These are phyloP conservation scores for Solanum paucissectum DNA, from an alignment of 257 asterid species.

Conservation along the genomic window DNA sequence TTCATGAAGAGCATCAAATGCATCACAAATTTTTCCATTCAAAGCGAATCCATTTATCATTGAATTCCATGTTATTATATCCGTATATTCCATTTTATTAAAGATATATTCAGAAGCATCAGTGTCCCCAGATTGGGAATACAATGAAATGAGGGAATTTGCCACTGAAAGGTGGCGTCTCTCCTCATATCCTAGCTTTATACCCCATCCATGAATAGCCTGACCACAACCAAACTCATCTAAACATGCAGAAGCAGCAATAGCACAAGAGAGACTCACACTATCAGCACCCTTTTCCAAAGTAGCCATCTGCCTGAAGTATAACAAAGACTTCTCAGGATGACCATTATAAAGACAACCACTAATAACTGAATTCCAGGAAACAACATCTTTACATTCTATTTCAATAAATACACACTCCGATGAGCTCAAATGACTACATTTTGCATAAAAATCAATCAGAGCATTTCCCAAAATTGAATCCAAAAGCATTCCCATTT, in stretches of 20 bases:
- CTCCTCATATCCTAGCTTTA: constrained; percentile 33
- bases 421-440: constrained; percentile 39
- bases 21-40: constrained; percentile 23
- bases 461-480: constrained; percentile 34
- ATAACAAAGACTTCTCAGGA: constrained; percentile 33
- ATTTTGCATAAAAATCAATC: constrained; percentile 50
- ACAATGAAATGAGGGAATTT: constrained; percentile 60
- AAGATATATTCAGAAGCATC: constrained; percentile 33
- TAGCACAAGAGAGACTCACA: constrained; percentile 49
- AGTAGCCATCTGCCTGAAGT: constrained; percentile 31
- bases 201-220: constrained; percentile 37
- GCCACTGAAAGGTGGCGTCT: constrained; percentile 28
- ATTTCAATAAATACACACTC: constrained; percentile 27
- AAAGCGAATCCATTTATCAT: constrained; percentile 43
- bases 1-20: constrained; percentile 26
- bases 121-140: constrained; percentile 24
- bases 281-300: constrained; percentile 23
- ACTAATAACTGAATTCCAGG: constrained; percentile 55
- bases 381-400: constrained; percentile 29
- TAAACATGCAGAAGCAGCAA: constrained; percentile 41
- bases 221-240: constrained; percentile 30
- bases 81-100: constrained; percentile 21
- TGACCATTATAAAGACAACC: constrained; percentile 33
- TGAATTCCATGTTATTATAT: constrained; percentile 62
- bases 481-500: constrained; percentile 39